These are phyloP conservation scores for Suhomyces terraborum DNA, from an alignment of 1,139 yeast genomes.

Conservation along the genomic window DNA sequence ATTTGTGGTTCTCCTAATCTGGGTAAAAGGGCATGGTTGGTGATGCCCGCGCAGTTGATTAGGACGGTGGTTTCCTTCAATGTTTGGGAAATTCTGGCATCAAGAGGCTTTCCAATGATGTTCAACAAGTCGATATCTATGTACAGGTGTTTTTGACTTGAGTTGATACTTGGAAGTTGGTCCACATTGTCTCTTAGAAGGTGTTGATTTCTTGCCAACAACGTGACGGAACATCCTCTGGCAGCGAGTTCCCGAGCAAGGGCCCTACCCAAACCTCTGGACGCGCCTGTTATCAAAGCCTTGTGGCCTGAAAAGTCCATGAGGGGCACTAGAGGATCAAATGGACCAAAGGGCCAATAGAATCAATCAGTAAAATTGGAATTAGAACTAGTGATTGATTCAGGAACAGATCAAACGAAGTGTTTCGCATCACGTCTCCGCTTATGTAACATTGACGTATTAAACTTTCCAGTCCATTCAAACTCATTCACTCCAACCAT, in stretches of 20 bases:
- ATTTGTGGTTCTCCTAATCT: constrained; percentile 48
- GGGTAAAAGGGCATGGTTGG: constrained; percentile 61
- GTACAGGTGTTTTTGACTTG: constrained; percentile 48
- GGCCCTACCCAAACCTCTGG: constrained; percentile 78
- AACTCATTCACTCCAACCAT: too few species aligned
- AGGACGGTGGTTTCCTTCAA: constrained; percentile 45
- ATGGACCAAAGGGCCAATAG: neutral
- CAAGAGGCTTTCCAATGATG: constrained; percentile 6
- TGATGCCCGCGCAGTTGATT: constrained; percentile 81
- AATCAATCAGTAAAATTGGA: too few species aligned
- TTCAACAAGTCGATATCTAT: constrained; percentile 52
- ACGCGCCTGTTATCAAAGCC: constrained; percentile 82
- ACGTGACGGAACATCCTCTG: constrained; percentile 62
- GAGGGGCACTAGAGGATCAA: neutral
- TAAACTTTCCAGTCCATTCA: too few species aligned
- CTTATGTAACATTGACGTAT: neutral
- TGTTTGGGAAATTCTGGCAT: constrained; percentile 18
- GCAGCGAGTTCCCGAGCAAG: constrained; percentile 60
- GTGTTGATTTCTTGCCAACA: constrained; percentile 57
- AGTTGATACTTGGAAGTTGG: constrained; percentile 33
- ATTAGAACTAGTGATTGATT: too few species aligned
- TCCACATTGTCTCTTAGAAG: constrained; percentile 36
- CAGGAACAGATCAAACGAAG: too few species aligned
- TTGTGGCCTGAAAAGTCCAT: constrained; percentile 26
- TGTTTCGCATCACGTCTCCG: neutral